Conservation (phyloP, 768 basidiomycete species). For the Stropharia rugosoannulata region DNA sequence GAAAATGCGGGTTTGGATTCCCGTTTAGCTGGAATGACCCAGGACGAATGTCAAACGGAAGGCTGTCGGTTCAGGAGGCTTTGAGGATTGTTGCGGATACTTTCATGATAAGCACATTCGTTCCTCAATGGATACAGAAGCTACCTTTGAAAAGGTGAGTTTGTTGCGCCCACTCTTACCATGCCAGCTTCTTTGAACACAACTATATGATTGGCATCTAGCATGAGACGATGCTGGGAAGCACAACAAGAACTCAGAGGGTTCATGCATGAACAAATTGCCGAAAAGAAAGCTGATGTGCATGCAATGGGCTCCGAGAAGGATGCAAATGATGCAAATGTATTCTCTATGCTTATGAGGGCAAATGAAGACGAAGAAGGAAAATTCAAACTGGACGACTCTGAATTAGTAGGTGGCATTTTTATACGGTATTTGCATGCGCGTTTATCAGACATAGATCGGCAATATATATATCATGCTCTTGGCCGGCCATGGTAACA, state of each 20-base stretch:
- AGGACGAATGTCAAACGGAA: slow-evolving; percentile 34
- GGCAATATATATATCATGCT: slow-evolving; percentile 53
- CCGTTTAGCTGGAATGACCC: slow-evolving; percentile 40
- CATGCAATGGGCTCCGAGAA: not conserved
- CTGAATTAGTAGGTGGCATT: slow-evolving; percentile 33
- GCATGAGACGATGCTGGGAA: slow-evolving; percentile 16
- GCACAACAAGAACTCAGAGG: slow-evolving; percentile 29
- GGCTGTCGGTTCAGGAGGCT: slow-evolving; percentile 29
- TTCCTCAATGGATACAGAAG: slow-evolving; percentile 37
- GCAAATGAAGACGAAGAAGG: slow-evolving; percentile 43
- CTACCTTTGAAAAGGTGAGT: slow-evolving; percentile 31
- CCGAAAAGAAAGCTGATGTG: slow-evolving; percentile 27
- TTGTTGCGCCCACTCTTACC: not conserved
- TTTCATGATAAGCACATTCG: slow-evolving; percentile 21
- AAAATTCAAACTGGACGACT: slow-evolving; percentile 38
- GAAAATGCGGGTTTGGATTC: slow-evolving; percentile 47
- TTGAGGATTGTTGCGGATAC: slow-evolving; percentile 31
- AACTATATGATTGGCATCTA: not conserved
- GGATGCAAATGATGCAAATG: slow-evolving; percentile 23
- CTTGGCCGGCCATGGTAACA: slow-evolving; percentile 57
- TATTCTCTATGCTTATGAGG: slow-evolving; percentile 42
- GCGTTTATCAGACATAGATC: slow-evolving; percentile 31
- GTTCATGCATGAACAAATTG: slow-evolving; percentile 40
- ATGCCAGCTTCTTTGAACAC: not conserved
- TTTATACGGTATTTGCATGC: not conserved